Evolutionary conservation across 164 flowering plant species (phyloP).

Genomic region (Dillenia turbinata): DNA sequence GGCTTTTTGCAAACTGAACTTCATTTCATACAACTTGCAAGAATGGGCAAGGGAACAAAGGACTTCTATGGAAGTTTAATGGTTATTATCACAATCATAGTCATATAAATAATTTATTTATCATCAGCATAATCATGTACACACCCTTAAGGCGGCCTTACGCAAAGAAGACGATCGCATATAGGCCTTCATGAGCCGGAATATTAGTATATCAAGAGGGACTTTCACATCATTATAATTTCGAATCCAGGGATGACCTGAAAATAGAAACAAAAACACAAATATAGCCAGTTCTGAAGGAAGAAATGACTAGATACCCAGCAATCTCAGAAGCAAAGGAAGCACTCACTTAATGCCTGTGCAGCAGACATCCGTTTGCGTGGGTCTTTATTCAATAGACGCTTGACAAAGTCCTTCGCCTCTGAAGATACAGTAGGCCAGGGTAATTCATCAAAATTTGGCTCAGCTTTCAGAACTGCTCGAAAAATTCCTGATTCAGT

Average conservation of each 20-base stretch:
- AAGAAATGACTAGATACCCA: constrained; percentile 4
- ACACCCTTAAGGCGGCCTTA: constrained; percentile 92
- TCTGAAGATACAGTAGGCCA: constrained; percentile 86
- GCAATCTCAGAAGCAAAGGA: constrained; percentile 5
- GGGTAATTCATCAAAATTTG: constrained; percentile 78
- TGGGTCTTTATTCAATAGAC: constrained; percentile 73
- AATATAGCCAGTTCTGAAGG: neutral
- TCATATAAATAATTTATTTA: neutral
- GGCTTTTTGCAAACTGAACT: no score
- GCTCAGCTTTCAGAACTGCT: constrained; percentile 85
- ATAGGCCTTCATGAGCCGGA: constrained; percentile 73
- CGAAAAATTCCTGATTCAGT: constrained; percentile 95
- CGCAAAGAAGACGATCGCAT: constrained; percentile 88
- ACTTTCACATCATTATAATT: constrained; percentile 43
- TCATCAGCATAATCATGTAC: constrained; percentile 20
- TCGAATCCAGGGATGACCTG: constrained; percentile 97
- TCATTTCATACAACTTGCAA: no score
- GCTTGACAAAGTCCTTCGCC: constrained; percentile 84
- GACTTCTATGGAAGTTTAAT: no score
- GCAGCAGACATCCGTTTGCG: constrained; percentile 83
- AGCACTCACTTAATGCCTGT: constrained; percentile 79
- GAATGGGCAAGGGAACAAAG: no score
- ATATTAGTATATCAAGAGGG: constrained; percentile 73
- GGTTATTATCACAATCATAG: neutral
- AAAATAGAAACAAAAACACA: constrained; percentile 4